Evolutionary conservation across 1,139 yeast species (phyloP), one percentile per base, ranked within the genome.

Genomic region (Candida smagusa): DNA sequence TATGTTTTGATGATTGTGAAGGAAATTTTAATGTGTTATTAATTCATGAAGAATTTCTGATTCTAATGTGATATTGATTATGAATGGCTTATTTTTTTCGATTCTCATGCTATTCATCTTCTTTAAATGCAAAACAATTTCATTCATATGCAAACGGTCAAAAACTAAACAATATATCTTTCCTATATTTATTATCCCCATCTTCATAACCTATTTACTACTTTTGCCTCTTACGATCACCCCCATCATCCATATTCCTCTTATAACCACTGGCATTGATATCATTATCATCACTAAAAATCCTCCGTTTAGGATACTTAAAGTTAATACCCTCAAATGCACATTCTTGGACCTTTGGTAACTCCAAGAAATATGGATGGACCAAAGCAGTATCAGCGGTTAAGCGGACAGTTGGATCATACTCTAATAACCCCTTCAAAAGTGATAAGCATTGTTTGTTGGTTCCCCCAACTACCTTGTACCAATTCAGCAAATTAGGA

Each of bases 331-430:
- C 84, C 42, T 79, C 84, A 57, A 84, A 84, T 2, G 87, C 85
- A 52, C 86, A 85, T 28, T 75, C 80, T 19, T 73, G 66, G 0
- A 87, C 89, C 40, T 75, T 74, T 1, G 94, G 90, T 8, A 70
- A 67, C 42, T 78, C 84, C 30, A 72, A 52, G 56, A 94, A 92
- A 65, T 83, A 92, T 6, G 79, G 79, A 59, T 92, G 96, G 8
- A 75, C 59, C 41, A 92, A 60, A 0, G 96, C 86, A 41, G 77
- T 80, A 33, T 74, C 73, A 0, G 97, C 96, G 1, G 65, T 58
- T 24, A 85, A 61, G 41, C 99, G 69, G 19, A 68, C 65, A n/a
- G 81, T 72, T 0, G 99, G 98, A 55, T 94, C 96, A 54, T 89
- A 90, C 40, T 76, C 83, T 30, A 94, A 60, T 31, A 94, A 59